These are phyloP conservation scores for Sporisorium scitamineum DNA, from an alignment of 1,284 basidiomycete genomes.

Conservation along the genomic window DNA sequence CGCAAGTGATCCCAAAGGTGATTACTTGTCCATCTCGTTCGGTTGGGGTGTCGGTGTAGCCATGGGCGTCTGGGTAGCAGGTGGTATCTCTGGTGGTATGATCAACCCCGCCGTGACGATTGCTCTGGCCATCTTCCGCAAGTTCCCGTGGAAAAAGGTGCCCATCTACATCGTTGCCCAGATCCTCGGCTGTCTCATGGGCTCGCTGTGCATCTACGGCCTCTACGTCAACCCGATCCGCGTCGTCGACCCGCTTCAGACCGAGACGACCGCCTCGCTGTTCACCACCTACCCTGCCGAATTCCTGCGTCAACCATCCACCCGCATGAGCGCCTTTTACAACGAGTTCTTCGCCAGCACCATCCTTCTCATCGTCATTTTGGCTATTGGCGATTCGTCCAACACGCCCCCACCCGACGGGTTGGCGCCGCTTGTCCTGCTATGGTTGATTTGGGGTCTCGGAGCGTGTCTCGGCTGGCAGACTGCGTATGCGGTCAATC, in stretches of 20 bases:
- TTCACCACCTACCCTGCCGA: constrained; percentile 77
- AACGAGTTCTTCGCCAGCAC: constrained; percentile 59
- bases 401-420: constrained; percentile 73
- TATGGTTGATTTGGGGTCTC: constrained; percentile 75
- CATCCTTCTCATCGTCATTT: constrained; percentile 59
- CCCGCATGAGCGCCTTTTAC: constrained; percentile 49
- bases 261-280: constrained; percentile 74
- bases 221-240: constrained; percentile 82
- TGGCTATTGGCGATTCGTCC: constrained; percentile 55
- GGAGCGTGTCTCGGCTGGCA: constrained; percentile 75
- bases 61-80: constrained; percentile 60
- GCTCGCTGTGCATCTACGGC: constrained; percentile 78
- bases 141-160: constrained; percentile 84
- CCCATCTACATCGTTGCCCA: constrained; percentile 80
- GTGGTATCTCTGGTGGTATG: constrained; percentile 62
- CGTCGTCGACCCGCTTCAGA: constrained; percentile 56
- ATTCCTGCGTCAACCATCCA: constrained; percentile 47
- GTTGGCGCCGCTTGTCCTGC: constrained; percentile 74
- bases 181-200: constrained; percentile 78
- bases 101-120: constrained; percentile 72
- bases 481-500: constrained; percentile 76
- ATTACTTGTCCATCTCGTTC: constrained; percentile 58
- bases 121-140: constrained; percentile 77
- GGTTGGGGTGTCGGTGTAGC: constrained; percentile 65
- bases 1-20: constrained; percentile 39